A percentile compares a stretch with the other conserved stretches of the same genome.
Evolutionary conservation across 2,329 filamentous ascomycete species (phyloP).

Genomic region (Aquanectria penicillioides): DNA sequence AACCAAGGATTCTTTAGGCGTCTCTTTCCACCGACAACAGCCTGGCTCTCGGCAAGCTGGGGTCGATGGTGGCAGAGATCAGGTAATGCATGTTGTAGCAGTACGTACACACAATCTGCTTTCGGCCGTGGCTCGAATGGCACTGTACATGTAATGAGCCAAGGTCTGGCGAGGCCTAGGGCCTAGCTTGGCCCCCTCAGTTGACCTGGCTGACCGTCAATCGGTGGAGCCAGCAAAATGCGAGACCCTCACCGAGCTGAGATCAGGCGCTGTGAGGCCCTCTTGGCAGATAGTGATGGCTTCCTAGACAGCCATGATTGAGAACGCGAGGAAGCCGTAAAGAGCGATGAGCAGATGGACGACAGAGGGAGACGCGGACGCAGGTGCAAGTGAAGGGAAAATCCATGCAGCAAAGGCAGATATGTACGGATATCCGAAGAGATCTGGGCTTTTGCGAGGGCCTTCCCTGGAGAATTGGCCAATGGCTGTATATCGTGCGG

Average conservation of each 20-base stretch:
- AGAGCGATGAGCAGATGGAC: neutral
- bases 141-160: neutral
- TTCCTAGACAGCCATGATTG: neutral
- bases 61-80: too few species aligned
- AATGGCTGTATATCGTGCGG: constrained; percentile 29
- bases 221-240: constrained; percentile 19
- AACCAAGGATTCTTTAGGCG: neutral
- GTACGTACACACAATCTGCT: too few species aligned
- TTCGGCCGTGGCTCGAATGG: neutral
- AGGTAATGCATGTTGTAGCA: too few species aligned
- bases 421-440: constrained; percentile 13
- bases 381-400: neutral
- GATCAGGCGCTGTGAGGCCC: constrained; percentile 1
- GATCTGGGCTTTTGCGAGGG: constrained; percentile 8
- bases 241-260: constrained; percentile 28
- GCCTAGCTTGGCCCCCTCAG: neutral
- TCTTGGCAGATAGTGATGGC: neutral
- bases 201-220: constrained; percentile 13
- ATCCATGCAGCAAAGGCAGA: constrained; percentile 6
- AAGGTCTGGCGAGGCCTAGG: constrained; percentile 5
- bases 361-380: neutral
- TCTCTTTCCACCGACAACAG: neutral
- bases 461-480: constrained; percentile 27
- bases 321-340: neutral
- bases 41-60: neutral